These are phyloP conservation scores for Salix arbutifolia DNA, from an alignment of 345 rosid genomes.

Conservation along the genomic window DNA sequence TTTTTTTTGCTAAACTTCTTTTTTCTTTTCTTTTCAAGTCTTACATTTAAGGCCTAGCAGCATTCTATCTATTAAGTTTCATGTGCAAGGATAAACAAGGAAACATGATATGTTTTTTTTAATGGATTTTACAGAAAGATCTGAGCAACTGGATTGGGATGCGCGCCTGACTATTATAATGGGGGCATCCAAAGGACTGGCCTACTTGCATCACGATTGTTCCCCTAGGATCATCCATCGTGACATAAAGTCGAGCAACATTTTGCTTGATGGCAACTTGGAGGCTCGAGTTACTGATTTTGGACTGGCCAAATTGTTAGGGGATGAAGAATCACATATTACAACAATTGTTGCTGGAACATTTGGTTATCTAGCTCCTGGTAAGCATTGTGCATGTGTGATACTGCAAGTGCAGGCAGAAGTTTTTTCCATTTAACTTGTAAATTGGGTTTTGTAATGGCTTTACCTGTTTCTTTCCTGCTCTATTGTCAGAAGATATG, in stretches of 20 bases:
- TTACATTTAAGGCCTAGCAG: neutral
- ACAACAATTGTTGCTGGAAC: slow-evolving; percentile 99
- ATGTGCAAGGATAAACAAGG: neutral
- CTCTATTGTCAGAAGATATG: neutral
- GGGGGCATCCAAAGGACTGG: slow-evolving; percentile 98
- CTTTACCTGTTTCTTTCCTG: neutral
- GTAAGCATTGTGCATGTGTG: slow-evolving; percentile 35
- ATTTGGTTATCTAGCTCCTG: slow-evolving; percentile 98
- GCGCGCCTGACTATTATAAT: slow-evolving; percentile 79
- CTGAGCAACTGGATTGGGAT: slow-evolving; percentile 94
- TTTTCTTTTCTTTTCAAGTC: neutral
- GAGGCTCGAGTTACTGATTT: slow-evolving; percentile 99
- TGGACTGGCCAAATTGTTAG: slow-evolving; percentile 93
- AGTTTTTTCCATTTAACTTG: neutral
- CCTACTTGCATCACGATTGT: slow-evolving; percentile 97
- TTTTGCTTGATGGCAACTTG: slow-evolving; percentile 89
- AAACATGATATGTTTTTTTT: slow-evolving; percentile 3
- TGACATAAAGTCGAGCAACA: slow-evolving; percentile 96
- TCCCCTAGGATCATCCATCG: slow-evolving; percentile 99
- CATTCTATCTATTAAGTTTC: neutral
- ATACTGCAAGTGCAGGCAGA: neutral
- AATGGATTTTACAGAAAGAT: slow-evolving; percentile 54
- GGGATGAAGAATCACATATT: slow-evolving; percentile 95
- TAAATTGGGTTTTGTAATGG: neutral
- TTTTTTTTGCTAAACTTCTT: neutral